Base-by-base conservation (phyloP, 2,329 filamentous ascomycete genomes). In the Bimuria novae-zelandiae region DNA sequence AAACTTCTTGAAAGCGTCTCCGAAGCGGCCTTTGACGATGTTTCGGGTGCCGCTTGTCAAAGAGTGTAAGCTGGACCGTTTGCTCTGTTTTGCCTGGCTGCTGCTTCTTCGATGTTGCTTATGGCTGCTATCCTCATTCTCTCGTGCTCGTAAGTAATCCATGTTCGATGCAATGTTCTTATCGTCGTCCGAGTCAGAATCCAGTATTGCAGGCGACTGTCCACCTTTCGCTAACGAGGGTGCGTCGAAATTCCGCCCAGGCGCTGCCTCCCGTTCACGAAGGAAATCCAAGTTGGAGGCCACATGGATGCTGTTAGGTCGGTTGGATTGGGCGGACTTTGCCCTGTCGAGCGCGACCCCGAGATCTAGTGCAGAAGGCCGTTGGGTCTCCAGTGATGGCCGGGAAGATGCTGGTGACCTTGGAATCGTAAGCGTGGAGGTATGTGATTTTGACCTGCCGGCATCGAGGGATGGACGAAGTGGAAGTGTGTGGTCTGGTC, bases 1-100 rank as follows among this genome's bases (percentile, higher is more conserved):
- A 62, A 97, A 97, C 5, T 89, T 84, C 67, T 93, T 91, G 76
- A 97, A 97, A 3, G 93, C 92, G 65, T 97, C 92, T 0, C 92
- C 91, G 71, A 97, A 97, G 62, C 89, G 91, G 21, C 92, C 90
- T 4, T 87, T 88, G n/a, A 97, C 79, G 32, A 96, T 85, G 52
- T 85, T 90, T 73, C 94, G 96, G 22, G 89, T 89, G 33, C 85
- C 86, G 6, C 88, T 85, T 0, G 88, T 86, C 49, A 89, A 81
- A 1, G 82, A 84, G 11, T 84, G 82, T 57, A 96, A 75, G 71
- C 90, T 94, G 1, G 86, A 81, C 10, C 89, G 84, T 71, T 96
- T 96, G 21, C 77, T 72, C 59, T 87, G 84, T 63, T 84, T 87
- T 21, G 79, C 76, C 44, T 80, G 81, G 55, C 83, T 85, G 58